These are phyloP conservation scores for Vanderwaltozyma polyspora DNA, from an alignment of 805 yeast genomes.

Conservation along the genomic window DNA sequence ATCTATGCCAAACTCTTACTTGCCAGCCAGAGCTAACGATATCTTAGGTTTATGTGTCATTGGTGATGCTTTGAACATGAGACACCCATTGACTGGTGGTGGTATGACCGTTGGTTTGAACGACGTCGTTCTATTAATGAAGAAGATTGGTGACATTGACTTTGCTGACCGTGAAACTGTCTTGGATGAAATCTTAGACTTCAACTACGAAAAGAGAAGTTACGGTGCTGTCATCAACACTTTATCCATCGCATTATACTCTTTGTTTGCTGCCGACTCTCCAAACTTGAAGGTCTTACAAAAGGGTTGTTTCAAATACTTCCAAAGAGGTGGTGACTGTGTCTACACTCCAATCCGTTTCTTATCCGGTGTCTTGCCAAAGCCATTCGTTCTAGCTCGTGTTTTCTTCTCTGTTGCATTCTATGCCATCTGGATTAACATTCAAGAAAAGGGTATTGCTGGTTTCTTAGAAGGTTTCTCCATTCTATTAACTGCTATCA, in stretches of 20 bases:
- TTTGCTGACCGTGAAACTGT: slow-evolving; percentile 50
- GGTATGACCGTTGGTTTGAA: slow-evolving; percentile 97
- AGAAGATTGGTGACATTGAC: slow-evolving; percentile 28
- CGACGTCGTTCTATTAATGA: slow-evolving; percentile 63
- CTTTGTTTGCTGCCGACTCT: slow-evolving; percentile 80
- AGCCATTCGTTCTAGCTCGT: slow-evolving; percentile 61
- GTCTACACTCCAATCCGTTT: slow-evolving; percentile 71
- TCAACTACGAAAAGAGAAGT: slow-evolving; percentile 68
- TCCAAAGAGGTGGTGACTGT: slow-evolving; percentile 74
- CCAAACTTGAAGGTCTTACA: slow-evolving; percentile 58
- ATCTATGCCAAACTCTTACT: slow-evolving; percentile 88
- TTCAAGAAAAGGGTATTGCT: slow-evolving; percentile 50
- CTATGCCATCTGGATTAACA: slow-evolving; percentile 64
- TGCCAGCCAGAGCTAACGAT: slow-evolving; percentile 64
- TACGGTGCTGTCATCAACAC: slow-evolving; percentile 81
- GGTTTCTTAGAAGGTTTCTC: slow-evolving; percentile 61
- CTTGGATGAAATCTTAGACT: slow-evolving; percentile 44
- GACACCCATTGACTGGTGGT: slow-evolving; percentile 97
- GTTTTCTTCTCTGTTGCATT: slow-evolving; percentile 90
- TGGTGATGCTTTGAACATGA: slow-evolving; percentile 94
- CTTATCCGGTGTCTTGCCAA: slow-evolving; percentile 70
- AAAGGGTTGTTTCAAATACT: slow-evolving; percentile 80
- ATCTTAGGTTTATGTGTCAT: slow-evolving; percentile 68
- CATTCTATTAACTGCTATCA: slow-evolving; percentile 60
- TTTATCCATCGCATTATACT: slow-evolving; percentile 78